Conservation (phyloP, 1,284 basidiomycete genomes). For the Apiotrichum siamense region DNA sequence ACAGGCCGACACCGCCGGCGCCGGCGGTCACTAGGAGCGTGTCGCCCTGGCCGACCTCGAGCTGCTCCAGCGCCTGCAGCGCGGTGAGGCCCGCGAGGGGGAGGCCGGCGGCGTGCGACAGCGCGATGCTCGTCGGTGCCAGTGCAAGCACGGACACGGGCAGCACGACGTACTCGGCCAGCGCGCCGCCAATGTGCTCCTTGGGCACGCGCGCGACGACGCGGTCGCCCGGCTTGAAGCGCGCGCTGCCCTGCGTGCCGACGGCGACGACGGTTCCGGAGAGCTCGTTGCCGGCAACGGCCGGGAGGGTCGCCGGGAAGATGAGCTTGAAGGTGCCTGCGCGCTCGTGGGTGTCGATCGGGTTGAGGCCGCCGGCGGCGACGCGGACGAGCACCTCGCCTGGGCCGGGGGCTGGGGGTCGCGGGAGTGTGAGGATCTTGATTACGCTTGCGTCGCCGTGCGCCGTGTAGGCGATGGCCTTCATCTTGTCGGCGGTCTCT, state of each 20-base stretch:
- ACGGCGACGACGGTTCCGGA: slow-evolving; percentile 48
- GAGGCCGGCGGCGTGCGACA: slow-evolving; percentile 17
- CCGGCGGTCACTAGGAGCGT: slow-evolving; percentile 49
- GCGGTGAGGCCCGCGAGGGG: slow-evolving; percentile 21
- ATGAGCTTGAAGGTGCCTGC: slow-evolving; percentile 22
- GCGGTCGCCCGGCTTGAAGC: slow-evolving; percentile 46
- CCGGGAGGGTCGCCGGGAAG: slow-evolving; percentile 3
- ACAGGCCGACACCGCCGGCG: slow-evolving; percentile 49
- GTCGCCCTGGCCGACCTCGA: slow-evolving; percentile 17
- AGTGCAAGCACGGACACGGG: slow-evolving; percentile 6
- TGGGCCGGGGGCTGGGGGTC: slow-evolving; percentile 1
- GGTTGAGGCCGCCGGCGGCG: slow-evolving; percentile 24
- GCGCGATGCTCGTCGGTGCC: slow-evolving; percentile 10
- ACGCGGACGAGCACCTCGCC: slow-evolving; percentile 15
- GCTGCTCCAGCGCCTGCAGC: slow-evolving; percentile 15
- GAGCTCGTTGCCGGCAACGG: slow-evolving; percentile 37
- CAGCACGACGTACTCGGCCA: slow-evolving; percentile 45
- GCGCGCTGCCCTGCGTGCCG: slow-evolving; percentile 19
- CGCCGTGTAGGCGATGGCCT: slow-evolving; percentile 14
- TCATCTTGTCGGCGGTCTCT: too few species aligned
- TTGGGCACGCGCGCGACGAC: slow-evolving; percentile 50
- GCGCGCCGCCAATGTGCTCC: slow-evolving; percentile 35
- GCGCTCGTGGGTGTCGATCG: slow-evolving; percentile 31
- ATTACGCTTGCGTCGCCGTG: slow-evolving; percentile 21
- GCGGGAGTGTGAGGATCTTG: slow-evolving; percentile 6